phyloP scores from a whole-genome alignment of 192 early-diverging fungal genomes.

The Coemansia biformis region DNA sequence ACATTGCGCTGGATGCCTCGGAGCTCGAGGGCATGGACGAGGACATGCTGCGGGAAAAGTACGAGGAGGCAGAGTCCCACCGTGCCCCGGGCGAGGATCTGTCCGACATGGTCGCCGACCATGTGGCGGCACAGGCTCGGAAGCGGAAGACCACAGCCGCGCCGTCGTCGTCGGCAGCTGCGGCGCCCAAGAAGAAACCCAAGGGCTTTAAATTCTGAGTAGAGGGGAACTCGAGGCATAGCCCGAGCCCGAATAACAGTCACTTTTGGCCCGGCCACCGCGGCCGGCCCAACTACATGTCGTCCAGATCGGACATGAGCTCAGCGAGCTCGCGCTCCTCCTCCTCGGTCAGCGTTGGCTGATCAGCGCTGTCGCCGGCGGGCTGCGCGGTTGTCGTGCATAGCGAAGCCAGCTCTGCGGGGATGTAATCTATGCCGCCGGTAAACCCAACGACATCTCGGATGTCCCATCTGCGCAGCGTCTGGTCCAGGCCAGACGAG shows the following conservation, averaged over 20 bases:
- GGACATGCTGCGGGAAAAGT: constrained; percentile 68
- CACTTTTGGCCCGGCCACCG: no score
- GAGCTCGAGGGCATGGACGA: constrained; percentile 79
- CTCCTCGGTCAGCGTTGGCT: constrained; percentile 72
- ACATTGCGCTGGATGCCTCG: constrained; percentile 83
- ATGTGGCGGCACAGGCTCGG: constrained; percentile 62
- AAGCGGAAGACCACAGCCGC: constrained; percentile 65
- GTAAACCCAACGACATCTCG: constrained; percentile 38
- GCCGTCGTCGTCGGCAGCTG: constrained; percentile 21
- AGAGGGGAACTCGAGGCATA: no score
- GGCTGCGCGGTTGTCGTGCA: no score
- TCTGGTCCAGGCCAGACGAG: constrained; percentile 78
- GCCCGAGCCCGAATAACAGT: no score
- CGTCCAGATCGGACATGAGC: constrained; percentile 68
- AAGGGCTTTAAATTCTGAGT: constrained; percentile 51
- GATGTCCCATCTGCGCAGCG: constrained; percentile 80
- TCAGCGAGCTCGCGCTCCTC: constrained; percentile 87
- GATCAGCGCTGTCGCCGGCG: constrained; percentile 6
- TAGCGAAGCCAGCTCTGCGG: constrained; percentile 23
- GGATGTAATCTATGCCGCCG: constrained; percentile 31
- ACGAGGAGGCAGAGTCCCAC: constrained; percentile 63
- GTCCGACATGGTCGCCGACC: constrained; percentile 83
- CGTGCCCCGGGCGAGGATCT: constrained; percentile 63
- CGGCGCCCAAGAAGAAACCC: constrained; percentile 42
- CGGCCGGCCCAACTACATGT: no score